Evolutionary conservation across 2,329 filamentous ascomycete genomes (phyloP).

Genomic region (Leptographium wingfieldii): DNA sequence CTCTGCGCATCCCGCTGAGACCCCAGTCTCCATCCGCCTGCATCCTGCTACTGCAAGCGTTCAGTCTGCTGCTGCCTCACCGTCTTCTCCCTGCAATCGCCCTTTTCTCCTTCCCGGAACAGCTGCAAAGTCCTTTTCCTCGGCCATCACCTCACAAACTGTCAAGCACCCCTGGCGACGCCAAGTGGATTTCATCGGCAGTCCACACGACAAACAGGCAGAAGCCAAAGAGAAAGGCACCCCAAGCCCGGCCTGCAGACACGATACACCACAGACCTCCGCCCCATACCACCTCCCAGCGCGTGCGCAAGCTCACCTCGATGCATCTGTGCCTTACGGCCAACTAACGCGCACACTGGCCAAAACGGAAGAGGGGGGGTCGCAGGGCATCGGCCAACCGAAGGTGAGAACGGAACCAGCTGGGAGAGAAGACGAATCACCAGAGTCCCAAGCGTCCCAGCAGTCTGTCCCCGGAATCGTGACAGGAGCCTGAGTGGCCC

Average conservation of each 20-base stretch:
- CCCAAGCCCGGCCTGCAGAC: background rate
- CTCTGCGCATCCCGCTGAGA: background rate
- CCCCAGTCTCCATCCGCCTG: slow-evolving; percentile 11
- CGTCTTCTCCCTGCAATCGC: slow-evolving; percentile 1
- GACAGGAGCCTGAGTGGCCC: too few relatives aligned
- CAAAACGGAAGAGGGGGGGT: background rate
- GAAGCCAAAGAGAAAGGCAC: background rate
- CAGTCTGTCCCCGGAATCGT: too few relatives aligned
- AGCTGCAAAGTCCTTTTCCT: background rate
- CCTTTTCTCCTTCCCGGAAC: background rate
- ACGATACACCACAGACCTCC: background rate
- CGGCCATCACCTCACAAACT: background rate
- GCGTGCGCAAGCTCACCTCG: background rate
- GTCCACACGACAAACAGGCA: slow-evolving; percentile 1
- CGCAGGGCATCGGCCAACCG: background rate
- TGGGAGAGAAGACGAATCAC: too few relatives aligned
- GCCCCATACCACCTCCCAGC: background rate
- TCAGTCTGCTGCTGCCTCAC: background rate
- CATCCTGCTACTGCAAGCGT: slow-evolving; percentile 9
- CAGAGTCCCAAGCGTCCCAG: too few relatives aligned
- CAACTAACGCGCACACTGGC: background rate
- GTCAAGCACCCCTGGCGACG: background rate
- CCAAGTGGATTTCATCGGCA: background rate
- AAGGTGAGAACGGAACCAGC: background rate
- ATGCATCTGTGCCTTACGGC: background rate